Conservation (phyloP, 495 filamentous ascomycete genomes). For the Hypoxylon lienhwacheense region DNA sequence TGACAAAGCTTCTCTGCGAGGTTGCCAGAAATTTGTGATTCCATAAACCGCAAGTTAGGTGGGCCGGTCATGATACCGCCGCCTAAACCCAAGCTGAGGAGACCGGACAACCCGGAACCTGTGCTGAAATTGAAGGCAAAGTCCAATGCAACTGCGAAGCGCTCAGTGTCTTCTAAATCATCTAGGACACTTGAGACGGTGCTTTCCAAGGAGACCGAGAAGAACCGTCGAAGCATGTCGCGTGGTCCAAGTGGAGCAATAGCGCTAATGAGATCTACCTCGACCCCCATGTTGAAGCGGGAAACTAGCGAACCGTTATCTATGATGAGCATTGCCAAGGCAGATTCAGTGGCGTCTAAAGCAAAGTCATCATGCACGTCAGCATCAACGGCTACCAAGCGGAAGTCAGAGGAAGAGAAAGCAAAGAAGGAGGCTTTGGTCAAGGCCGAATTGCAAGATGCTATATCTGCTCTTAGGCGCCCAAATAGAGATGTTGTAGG, state of each 20-base stretch:
- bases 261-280: constrained; percentile 70
- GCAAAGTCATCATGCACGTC: constrained; percentile 35
- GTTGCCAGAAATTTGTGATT: constrained; percentile 75
- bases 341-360: constrained; percentile 43
- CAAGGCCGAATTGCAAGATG: constrained; percentile 78
- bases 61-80: constrained; percentile 69
- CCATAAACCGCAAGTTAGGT: constrained; percentile 84
- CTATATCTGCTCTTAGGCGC: constrained; percentile 80
- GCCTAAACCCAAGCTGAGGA: constrained; percentile 54
- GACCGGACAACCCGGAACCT: constrained; percentile 27
- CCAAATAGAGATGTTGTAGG: constrained; percentile 82
- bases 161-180: constrained; percentile 52
- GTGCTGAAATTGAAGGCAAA: constrained; percentile 43
- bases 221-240: constrained; percentile 54
- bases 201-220: constrained; percentile 64
- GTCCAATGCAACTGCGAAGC: constrained; percentile 61
- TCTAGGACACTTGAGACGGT: constrained; percentile 68
- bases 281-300: constrained; percentile 63
- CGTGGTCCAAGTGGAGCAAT: constrained; percentile 54
- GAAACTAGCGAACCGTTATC: constrained; percentile 63
- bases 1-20: constrained; percentile 71
- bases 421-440: constrained; percentile 72
- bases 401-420: constrained; percentile 57
- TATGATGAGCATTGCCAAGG: constrained; percentile 53
- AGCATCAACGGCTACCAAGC: constrained; percentile 13